Conservation (phyloP, 2,329 filamentous ascomycete species). For the Sordariomycetes sp. region DNA sequence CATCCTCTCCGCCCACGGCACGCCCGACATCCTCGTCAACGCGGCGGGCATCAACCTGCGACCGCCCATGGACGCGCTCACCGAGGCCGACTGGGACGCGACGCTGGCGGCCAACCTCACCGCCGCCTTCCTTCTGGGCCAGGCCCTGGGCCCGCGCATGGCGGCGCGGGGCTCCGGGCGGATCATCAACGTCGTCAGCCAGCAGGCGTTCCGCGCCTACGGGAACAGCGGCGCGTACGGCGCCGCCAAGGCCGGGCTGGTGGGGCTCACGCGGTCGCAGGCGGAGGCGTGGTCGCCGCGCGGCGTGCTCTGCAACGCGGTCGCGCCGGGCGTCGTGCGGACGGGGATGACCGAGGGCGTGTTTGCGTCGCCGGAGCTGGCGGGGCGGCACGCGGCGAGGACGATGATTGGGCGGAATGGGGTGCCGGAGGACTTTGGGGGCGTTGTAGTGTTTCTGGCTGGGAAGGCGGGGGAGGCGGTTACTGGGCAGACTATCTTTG, state of each 20-base stretch:
- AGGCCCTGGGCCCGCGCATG: slow-evolving; percentile 20
- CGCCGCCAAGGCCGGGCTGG: slow-evolving; percentile 18
- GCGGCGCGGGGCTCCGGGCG: slow-evolving; percentile 17
- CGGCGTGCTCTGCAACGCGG: slow-evolving; percentile 21
- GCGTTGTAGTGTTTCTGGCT: slow-evolving; percentile 17
- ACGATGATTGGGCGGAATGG: slow-evolving; percentile 21
- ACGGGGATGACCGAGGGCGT: slow-evolving; percentile 15
- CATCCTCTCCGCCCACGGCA: slow-evolving; percentile 8
- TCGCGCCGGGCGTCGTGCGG: slow-evolving; percentile 19
- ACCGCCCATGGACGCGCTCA: slow-evolving; percentile 17
- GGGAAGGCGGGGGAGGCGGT: slow-evolving; percentile 18
- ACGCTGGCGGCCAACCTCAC: slow-evolving; percentile 21
- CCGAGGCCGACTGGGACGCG: slow-evolving; percentile 17
- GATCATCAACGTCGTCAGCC: slow-evolving; percentile 21
- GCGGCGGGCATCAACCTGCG: slow-evolving; percentile 18
- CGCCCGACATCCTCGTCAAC: slow-evolving; percentile 21
- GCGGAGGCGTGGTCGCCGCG: slow-evolving; percentile 21
- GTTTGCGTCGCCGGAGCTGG: slow-evolving; percentile 12
- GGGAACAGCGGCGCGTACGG: slow-evolving; percentile 22
- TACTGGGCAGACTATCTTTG: slow-evolving; percentile 21
- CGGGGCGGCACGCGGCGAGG: slow-evolving; percentile 13
- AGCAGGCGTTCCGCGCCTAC: slow-evolving; percentile 19
- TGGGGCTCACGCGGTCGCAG: slow-evolving; percentile 19
- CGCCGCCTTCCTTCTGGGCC: slow-evolving; percentile 18
- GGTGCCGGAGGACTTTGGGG: slow-evolving; percentile 18